Conservation (phyloP, 768 basidiomycete genomes). For the Pisolithus marmoratus region DNA sequence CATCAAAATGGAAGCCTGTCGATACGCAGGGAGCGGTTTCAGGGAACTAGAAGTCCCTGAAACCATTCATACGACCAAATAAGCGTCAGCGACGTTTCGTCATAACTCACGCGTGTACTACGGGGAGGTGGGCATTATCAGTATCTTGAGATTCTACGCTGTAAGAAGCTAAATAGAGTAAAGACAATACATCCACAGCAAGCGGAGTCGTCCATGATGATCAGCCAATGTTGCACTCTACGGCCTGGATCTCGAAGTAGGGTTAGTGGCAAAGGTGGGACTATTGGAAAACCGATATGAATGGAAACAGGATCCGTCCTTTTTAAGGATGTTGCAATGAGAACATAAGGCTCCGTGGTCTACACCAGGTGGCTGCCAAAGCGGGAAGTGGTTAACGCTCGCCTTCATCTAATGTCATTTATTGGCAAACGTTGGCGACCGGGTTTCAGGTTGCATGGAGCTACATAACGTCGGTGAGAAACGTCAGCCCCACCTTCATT, state of each 20-base stretch:
- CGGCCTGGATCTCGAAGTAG: constrained; percentile 23
- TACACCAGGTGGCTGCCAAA: background rate
- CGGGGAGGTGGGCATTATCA: background rate
- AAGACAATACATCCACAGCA: background rate
- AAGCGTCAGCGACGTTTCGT: background rate
- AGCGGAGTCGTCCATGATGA: constrained; percentile 19
- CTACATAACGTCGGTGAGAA: background rate
- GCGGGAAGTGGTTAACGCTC: background rate
- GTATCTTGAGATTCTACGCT: background rate
- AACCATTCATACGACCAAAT: constrained; percentile 11
- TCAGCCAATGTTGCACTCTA: constrained; percentile 13
- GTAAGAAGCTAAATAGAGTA: background rate
- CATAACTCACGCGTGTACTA: background rate
- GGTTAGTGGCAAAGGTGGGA: constrained; percentile 19
- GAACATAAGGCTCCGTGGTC: background rate
- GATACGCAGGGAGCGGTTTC: constrained; percentile 19
- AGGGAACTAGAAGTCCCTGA: constrained; percentile 15
- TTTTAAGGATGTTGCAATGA: constrained; percentile 3
- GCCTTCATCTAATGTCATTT: background rate
- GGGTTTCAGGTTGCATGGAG: background rate
- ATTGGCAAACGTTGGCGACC: background rate
- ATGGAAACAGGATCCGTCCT: constrained; percentile 20
- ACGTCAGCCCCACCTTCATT: constrained; percentile 2
- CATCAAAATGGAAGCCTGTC: constrained; percentile 31
- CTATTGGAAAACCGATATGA: constrained; percentile 23